Evolutionary conservation across 768 basidiomycete species (phyloP).

Genomic region (Sarcodon sp.): DNA sequence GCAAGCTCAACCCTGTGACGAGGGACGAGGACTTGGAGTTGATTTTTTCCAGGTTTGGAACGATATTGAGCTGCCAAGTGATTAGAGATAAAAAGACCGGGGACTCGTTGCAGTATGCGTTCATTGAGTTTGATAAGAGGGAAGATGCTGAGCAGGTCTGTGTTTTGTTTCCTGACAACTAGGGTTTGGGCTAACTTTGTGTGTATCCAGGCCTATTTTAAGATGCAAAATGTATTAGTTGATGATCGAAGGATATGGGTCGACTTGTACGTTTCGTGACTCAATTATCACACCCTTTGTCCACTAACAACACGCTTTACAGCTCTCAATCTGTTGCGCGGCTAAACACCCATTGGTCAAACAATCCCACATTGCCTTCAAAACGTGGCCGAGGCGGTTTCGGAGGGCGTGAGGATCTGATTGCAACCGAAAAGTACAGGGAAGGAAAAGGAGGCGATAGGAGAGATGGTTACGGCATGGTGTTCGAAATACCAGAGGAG

Average conservation of each 20-base stretch:
- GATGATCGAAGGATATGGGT: slow-evolving; percentile 99
- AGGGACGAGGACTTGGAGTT: slow-evolving; percentile 93
- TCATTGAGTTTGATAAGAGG: slow-evolving; percentile 92
- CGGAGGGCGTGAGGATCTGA: slow-evolving; percentile 65
- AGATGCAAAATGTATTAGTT: slow-evolving; percentile 98
- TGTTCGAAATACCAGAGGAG: slow-evolving; percentile 58
- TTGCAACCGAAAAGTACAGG: slow-evolving; percentile 58
- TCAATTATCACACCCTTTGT: slow-evolving; percentile 2
- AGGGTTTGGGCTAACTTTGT: background rate
- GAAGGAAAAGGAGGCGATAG: slow-evolving; percentile 21
- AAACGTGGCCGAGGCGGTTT: slow-evolving; percentile 32
- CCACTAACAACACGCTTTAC: slow-evolving; percentile 3
- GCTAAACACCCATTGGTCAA: slow-evolving; percentile 73
- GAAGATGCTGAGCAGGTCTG: slow-evolving; percentile 89
- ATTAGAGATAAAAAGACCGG: slow-evolving; percentile 94
- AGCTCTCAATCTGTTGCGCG: slow-evolving; percentile 93
- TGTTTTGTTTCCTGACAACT: background rate
- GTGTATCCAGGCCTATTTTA: slow-evolving; percentile 79
- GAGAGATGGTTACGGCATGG: slow-evolving; percentile 53
- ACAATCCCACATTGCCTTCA: slow-evolving; percentile 47
- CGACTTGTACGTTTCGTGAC: slow-evolving; percentile 64
- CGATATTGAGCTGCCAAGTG: slow-evolving; percentile 95
- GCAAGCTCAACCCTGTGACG: slow-evolving; percentile 95
- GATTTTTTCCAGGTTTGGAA: slow-evolving; percentile 92
- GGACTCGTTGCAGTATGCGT: slow-evolving; percentile 95